Conservation (phyloP, 495 filamentous ascomycete species). For the Thermothielavioides terrestris region DNA sequence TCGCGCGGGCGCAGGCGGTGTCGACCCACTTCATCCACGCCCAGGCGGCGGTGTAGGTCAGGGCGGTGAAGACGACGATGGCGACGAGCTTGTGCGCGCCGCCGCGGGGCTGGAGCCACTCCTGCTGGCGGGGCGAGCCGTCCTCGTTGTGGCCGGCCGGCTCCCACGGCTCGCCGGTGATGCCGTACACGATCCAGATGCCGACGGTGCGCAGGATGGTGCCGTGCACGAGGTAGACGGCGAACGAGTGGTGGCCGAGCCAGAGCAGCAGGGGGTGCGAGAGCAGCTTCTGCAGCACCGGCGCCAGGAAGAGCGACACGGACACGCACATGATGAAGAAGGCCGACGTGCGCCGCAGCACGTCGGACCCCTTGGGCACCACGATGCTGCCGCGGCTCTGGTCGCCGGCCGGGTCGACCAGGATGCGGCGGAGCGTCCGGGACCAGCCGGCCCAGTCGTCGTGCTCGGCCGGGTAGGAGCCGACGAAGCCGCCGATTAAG, state of each 20-base stretch:
- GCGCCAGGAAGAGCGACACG: conserved; percentile 48
- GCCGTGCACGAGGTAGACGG: conserved; percentile 60
- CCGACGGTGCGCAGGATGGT: conserved; percentile 52
- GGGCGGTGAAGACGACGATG: conserved; percentile 30
- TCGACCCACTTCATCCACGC: conserved; percentile 62
- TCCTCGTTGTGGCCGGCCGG: conserved; percentile 28
- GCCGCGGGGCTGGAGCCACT: conserved; percentile 33
- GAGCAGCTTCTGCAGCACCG: conserved; percentile 44
- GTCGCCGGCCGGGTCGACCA: conserved; percentile 17
- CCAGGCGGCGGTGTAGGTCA: conserved; percentile 48
- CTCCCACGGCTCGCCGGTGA: conserved; percentile 39
- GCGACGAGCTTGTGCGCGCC: conserved; percentile 22
- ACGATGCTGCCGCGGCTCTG: conserved; percentile 38
- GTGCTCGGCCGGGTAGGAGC: conserved; percentile 53
- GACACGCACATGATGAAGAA: conserved; percentile 49
- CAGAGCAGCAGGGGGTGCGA: conserved; percentile 51
- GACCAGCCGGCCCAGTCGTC: conserved; percentile 53
- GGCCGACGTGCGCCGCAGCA: conserved; percentile 42
- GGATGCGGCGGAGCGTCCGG: conserved; percentile 30
- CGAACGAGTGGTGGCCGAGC: conserved; percentile 59
- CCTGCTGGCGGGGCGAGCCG: conserved; percentile 18
- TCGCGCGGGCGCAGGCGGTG: conserved; percentile 51
- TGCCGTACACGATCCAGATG: conserved; percentile 56
- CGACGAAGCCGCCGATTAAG: conserved; percentile 44
- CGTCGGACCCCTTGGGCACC: conserved; percentile 47